Evolutionary conservation across 2,329 filamentous ascomycete species (phyloP).

Genomic region (Xylaria sp.): DNA sequence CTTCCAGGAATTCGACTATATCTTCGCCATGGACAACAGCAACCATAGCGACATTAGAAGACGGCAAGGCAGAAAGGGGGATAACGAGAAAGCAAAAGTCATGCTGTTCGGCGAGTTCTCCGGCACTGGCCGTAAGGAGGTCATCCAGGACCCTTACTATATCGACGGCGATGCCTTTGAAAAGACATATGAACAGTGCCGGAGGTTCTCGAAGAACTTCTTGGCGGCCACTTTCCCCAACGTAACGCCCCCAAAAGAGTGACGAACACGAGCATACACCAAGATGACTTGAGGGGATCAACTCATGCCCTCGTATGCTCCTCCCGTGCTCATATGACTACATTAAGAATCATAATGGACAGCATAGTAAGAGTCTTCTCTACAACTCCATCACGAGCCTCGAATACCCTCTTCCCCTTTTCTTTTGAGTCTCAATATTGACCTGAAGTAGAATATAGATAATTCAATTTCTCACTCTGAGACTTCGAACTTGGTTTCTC

Average conservation of each 20-base stretch:
- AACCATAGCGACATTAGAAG: slow-evolving; percentile 84
- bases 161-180: slow-evolving; percentile 85
- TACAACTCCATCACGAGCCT: not conserved
- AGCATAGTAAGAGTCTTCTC: not conserved
- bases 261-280: slow-evolving; percentile 14
- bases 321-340: not conserved
- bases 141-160: slow-evolving; percentile 92
- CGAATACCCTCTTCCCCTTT: not conserved
- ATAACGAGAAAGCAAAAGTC: slow-evolving; percentile 70
- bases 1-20: slow-evolving; percentile 88
- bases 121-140: slow-evolving; percentile 73
- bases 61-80: slow-evolving; percentile 65
- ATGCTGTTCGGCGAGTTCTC: slow-evolving; percentile 88
- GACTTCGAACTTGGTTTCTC: too few relatives aligned
- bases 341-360: not conserved
- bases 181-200: slow-evolving; percentile 85
- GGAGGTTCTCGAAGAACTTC: slow-evolving; percentile 81
- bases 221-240: slow-evolving; percentile 68
- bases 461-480: not conserved
- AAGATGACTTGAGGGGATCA: not conserved
- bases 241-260: slow-evolving; percentile 32
- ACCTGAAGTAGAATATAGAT: slow-evolving; percentile 1
- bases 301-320: not conserved
- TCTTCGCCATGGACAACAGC: slow-evolving; percentile 91
- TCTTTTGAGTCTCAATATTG: not conserved